A percentile compares a stretch with the other conserved stretches of the same genome.
Conservation (phyloP, 1,284 basidiomycete species). For the Sphagnurus paluster region DNA sequence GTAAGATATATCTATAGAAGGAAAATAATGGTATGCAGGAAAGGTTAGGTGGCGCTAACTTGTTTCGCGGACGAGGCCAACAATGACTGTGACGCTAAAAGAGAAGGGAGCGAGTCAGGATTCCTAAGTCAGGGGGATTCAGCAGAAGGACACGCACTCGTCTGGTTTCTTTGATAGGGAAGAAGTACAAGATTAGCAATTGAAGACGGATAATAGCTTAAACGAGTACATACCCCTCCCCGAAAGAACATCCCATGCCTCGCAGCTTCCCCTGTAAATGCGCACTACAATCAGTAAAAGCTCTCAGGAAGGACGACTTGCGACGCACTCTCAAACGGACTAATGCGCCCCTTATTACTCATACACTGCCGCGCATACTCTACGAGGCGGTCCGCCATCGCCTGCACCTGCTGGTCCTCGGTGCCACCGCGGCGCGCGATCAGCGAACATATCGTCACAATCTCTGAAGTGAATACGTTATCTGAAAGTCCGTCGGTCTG, state of each 20-base stretch:
- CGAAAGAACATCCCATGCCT: slow-evolving; percentile 62
- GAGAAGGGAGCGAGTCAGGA: slow-evolving; percentile 5
- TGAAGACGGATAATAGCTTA: slow-evolving; percentile 1
- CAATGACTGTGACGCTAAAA: slow-evolving; percentile 64
- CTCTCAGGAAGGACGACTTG: background rate
- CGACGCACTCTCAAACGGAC: slow-evolving; percentile 69
- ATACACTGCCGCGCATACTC: slow-evolving; percentile 71
- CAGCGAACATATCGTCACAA: slow-evolving; percentile 66
- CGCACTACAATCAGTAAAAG: background rate
- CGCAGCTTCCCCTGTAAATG: slow-evolving; percentile 52
- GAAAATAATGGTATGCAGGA: too few relatives aligned
- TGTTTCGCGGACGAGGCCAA: slow-evolving; percentile 59
- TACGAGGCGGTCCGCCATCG: slow-evolving; percentile 71
- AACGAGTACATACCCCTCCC: slow-evolving; percentile 61
- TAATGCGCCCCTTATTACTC: slow-evolving; percentile 58
- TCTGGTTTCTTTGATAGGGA: slow-evolving; percentile 43
- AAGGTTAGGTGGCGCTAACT: slow-evolving; percentile 36
- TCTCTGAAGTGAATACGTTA: slow-evolving; percentile 78
- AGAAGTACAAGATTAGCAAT: slow-evolving; percentile 1
- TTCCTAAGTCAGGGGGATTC: background rate
- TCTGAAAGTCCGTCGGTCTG: slow-evolving; percentile 88
- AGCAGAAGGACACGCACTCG: slow-evolving; percentile 44
- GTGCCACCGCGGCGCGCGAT: slow-evolving; percentile 54
- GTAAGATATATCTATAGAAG: slow-evolving; percentile 7
- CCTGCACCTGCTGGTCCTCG: slow-evolving; percentile 63